Evolutionary conservation across 441 rosid species (phyloP).

Genomic region (Corymbia calophylla): DNA sequence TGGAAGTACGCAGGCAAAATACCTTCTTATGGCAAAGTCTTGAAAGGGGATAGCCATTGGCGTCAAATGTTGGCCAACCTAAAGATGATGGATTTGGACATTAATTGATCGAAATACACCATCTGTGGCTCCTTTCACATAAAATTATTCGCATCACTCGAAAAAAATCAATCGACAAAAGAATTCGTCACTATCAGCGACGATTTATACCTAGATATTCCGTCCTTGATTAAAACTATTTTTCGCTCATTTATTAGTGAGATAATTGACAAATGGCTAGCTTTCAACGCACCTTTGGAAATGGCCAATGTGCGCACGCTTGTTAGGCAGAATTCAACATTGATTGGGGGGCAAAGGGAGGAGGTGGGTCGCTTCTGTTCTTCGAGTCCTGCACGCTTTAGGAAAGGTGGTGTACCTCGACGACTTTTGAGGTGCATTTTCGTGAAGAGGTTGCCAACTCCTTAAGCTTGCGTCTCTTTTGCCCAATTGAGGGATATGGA

Average conservation of each 20-base stretch:
- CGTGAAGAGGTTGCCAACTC: neutral
- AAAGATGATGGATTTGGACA: neutral
- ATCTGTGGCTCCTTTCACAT: accelerated
- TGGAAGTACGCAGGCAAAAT: too few species aligned
- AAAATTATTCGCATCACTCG: neutral
- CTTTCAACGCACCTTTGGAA: neutral
- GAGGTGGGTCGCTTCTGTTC: neutral
- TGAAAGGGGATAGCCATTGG: neutral
- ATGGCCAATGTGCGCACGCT: neutral
- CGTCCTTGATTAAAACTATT: accelerated
- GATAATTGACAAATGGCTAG: neutral
- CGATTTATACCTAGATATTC: neutral
- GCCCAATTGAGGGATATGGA: neutral
- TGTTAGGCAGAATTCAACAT: neutral
- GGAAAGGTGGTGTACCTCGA: neutral
- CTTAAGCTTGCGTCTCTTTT: neutral
- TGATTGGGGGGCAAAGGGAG: neutral
- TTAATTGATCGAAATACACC: neutral
- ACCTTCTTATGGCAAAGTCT: neutral
- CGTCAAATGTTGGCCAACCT: neutral
- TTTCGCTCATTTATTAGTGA: neutral
- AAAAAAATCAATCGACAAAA: neutral
- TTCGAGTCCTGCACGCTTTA: neutral
- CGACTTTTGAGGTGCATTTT: neutral
- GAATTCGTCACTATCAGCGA: too few species aligned